Evolutionary conservation across 2,329 filamentous ascomycete species (phyloP).

Genomic region (Trichoderma aggressivum): DNA sequence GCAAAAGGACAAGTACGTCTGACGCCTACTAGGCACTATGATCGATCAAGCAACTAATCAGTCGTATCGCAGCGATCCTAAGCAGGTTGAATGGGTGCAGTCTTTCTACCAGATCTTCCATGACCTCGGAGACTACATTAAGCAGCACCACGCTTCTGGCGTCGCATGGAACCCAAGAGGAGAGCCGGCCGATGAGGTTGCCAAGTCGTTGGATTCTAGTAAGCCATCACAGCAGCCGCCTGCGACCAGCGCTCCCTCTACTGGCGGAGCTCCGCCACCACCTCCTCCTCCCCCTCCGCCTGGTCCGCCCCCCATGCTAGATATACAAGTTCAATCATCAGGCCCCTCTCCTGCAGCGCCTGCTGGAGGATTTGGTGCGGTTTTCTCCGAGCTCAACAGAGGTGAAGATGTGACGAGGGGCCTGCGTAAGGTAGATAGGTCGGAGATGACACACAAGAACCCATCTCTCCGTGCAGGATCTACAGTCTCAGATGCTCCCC

Average conservation of each 20-base stretch:
- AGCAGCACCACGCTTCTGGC: slow-evolving; percentile 74
- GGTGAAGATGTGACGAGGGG: slow-evolving; percentile 84
- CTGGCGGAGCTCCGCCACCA: slow-evolving; percentile 50
- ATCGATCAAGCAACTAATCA: slow-evolving; percentile 6
- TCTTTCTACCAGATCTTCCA: slow-evolving; percentile 91
- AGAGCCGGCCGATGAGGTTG: slow-evolving; percentile 65
- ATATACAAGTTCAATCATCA: slow-evolving; percentile 47
- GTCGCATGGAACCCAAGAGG: slow-evolving; percentile 84
- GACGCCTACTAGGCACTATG: slow-evolving; percentile 14
- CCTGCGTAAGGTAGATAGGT: slow-evolving; percentile 89
- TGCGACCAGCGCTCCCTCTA: slow-evolving; percentile 42
- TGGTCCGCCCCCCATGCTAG: slow-evolving; percentile 64
- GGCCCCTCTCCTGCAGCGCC: slow-evolving; percentile 20
- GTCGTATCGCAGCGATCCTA: slow-evolving; percentile 58
- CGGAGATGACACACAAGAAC: slow-evolving; percentile 98
- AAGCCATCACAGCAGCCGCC: not conserved
- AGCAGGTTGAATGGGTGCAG: slow-evolving; percentile 84
- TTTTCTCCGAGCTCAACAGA: slow-evolving; percentile 89
- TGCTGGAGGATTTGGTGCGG: slow-evolving; percentile 69
- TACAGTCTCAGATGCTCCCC: slow-evolving; percentile 60
- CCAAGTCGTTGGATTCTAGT: slow-evolving; percentile 50
- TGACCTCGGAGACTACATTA: slow-evolving; percentile 77
- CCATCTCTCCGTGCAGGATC: slow-evolving; percentile 74
- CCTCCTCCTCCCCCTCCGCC: slow-evolving; percentile 69
- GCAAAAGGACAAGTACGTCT: slow-evolving; percentile 64